Conservation (phyloP, 768 basidiomycete genomes). For the Termitomyces sp. region DNA sequence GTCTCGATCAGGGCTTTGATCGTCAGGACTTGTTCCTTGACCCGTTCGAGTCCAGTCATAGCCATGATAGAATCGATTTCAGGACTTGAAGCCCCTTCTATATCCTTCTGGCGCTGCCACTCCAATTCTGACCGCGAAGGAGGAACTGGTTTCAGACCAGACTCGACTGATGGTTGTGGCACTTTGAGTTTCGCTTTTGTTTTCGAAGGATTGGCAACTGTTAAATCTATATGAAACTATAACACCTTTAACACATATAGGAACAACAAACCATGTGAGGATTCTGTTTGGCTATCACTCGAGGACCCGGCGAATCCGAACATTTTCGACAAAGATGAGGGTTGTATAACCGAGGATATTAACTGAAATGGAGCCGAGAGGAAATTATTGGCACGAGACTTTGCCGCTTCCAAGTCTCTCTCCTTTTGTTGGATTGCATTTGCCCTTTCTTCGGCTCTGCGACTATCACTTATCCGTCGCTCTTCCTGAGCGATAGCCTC, state of each 20-base stretch:
- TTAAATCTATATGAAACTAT: neutral
- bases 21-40: neutral
- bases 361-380: neutral
- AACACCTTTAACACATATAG: neutral
- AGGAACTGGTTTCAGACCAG: neutral
- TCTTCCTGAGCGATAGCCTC: neutral
- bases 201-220: neutral
- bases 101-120: neutral
- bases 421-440: neutral
- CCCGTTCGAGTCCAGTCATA: neutral
- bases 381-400: neutral
- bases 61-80: neutral
- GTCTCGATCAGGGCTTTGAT: conserved; percentile 1
- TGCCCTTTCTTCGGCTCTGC: neutral
- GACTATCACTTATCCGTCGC: neutral
- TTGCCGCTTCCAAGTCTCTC: neutral
- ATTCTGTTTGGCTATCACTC: neutral
- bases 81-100: neutral
- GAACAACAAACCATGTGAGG: neutral
- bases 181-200: neutral
- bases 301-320: neutral
- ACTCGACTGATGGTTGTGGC: neutral
- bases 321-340: neutral
- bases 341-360: neutral
- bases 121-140: neutral